Evolutionary conservation across 768 basidiomycete genomes (phyloP), one percentile per base, ranked within the genome.

Genomic region (Rhizopogon sp.): DNA sequence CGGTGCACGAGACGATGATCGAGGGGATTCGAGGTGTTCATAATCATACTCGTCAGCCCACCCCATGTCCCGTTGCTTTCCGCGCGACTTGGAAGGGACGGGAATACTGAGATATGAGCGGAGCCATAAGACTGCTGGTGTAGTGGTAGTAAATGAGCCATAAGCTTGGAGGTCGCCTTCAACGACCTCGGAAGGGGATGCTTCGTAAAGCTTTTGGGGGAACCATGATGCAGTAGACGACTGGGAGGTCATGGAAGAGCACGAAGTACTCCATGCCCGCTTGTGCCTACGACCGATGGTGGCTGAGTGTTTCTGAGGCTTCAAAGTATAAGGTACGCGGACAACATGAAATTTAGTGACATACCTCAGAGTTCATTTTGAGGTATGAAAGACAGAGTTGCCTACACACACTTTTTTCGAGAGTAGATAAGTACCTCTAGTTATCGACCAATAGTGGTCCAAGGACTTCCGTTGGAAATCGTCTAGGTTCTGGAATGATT

Each of bases 101-200:
- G 66, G 62, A 41, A 68, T 63, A 14, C 61, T 42, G 0, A 66
- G 59, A 20, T 50, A 62, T 17, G 60, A 45, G 20, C 61, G 65
- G 39, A 75, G 68, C 56, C 66, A 64, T 2, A 67, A 60, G 7
- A 59, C 45, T 14, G 74, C 73, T n/a, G 72, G 64, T 16, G 59
- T 52, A 0, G 75, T 76, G 0, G 75, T 72, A 1, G 73, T 68
- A 50, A 78, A 78, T 9, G 77, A 72, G 35, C 75, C 76, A 40
- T 64, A 62, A 33, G 65, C 69, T 33, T 65, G 63, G 7, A 67
- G 49, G 28, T 53, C 43, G 10, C 68, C 69, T 35, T 64, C 50
- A n/a, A 50, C 54, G 58, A 58, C 65, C 28, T 62, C 59, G 22
- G 69, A 61, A 22, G 50, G 56, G 55, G 60, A 63, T 43, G 31